phyloP scores from a whole-genome alignment of 331 rosid species.

The Cydonia oblonga region DNA sequence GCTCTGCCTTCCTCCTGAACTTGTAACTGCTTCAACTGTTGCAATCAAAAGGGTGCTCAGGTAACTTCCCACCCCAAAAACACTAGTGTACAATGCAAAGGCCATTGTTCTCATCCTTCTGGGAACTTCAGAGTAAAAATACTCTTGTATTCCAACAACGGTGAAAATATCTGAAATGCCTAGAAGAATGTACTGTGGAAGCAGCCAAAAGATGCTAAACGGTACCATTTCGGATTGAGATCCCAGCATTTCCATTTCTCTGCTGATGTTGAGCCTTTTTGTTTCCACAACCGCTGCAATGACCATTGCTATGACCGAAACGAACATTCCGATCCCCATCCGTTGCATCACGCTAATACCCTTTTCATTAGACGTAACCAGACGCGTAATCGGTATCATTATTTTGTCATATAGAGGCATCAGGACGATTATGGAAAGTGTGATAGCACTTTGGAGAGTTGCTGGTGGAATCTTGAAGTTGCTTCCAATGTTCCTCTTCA shows the following conservation, averaged over 20 bases:
- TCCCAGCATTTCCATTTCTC: slow-evolving; percentile 19
- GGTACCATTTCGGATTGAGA: slow-evolving; percentile 25
- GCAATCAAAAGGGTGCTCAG: slow-evolving; percentile 70
- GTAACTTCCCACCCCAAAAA: slow-evolving; percentile 94
- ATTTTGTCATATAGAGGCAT: slow-evolving; percentile 78
- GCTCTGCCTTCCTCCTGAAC: slow-evolving; percentile 36
- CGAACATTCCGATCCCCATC: slow-evolving; percentile 87
- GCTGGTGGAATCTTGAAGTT: slow-evolving; percentile 87
- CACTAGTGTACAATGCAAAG: slow-evolving; percentile 68
- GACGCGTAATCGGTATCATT: slow-evolving; percentile 53
- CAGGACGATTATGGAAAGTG: slow-evolving; percentile 61
- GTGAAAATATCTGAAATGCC: slow-evolving; percentile 89
- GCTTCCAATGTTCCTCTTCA: slow-evolving; percentile 66
- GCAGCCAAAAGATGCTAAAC: slow-evolving; percentile 74
- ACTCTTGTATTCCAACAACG: slow-evolving; percentile 96
- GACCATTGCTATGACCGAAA: slow-evolving; percentile 68
- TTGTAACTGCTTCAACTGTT: slow-evolving; percentile 41
- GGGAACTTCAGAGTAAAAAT: slow-evolving; percentile 77
- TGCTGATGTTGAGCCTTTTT: slow-evolving; percentile 49
- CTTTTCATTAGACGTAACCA: slow-evolving; percentile 38
- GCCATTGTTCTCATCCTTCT: slow-evolving; percentile 73
- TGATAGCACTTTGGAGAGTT: slow-evolving; percentile 72
- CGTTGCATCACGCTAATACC: slow-evolving; percentile 76
- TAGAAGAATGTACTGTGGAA: slow-evolving; percentile 75
- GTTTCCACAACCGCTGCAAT: slow-evolving; percentile 70